Evolutionary conservation across 2,329 filamentous ascomycete species (phyloP).

Genomic region (Exophiala aquamarina): DNA sequence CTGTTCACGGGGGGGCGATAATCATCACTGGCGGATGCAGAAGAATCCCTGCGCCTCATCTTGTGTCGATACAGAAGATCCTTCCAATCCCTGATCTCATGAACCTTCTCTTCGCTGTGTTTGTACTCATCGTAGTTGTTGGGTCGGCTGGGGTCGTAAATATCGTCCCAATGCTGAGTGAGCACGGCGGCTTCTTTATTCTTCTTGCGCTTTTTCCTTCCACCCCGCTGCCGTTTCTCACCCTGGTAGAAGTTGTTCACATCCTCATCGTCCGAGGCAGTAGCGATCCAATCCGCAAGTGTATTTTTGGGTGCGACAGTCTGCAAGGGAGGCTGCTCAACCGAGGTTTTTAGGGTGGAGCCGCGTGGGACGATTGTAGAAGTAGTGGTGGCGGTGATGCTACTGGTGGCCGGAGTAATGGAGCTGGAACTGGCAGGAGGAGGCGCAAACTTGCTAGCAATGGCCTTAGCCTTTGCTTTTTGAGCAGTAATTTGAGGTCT

Average conservation of each 20-base stretch:
- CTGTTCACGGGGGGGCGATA: constrained; percentile 46
- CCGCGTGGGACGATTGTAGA: neutral
- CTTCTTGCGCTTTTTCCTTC: constrained; percentile 76
- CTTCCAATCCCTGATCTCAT: constrained; percentile 83
- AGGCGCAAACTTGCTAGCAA: constrained; percentile 52
- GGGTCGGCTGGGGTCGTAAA: constrained; percentile 81
- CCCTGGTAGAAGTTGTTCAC: constrained; percentile 62
- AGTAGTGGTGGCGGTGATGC: constrained; percentile 31
- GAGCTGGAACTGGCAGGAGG: constrained; percentile 28
- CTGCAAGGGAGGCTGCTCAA: constrained; percentile 12
- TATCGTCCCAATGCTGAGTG: constrained; percentile 79
- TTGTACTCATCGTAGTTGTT: constrained; percentile 84
- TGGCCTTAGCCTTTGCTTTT: constrained; percentile 63
- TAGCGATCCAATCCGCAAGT: constrained; percentile 77
- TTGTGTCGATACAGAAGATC: constrained; percentile 73
- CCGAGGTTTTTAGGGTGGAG: constrained; percentile 8
- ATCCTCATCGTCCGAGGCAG: constrained; percentile 74
- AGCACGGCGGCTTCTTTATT: constrained; percentile 59
- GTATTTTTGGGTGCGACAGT: constrained; percentile 60
- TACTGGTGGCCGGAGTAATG: constrained; percentile 30
- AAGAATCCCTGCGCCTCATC: constrained; percentile 46
- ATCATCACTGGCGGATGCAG: constrained; percentile 51
- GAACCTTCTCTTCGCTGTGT: constrained; percentile 77
- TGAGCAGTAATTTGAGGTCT: constrained; percentile 66
- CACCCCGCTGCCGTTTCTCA: constrained; percentile 72